Conservation (phyloP, 2,329 filamentous ascomycete genomes). For the Zymoseptoria ardabiliae region DNA sequence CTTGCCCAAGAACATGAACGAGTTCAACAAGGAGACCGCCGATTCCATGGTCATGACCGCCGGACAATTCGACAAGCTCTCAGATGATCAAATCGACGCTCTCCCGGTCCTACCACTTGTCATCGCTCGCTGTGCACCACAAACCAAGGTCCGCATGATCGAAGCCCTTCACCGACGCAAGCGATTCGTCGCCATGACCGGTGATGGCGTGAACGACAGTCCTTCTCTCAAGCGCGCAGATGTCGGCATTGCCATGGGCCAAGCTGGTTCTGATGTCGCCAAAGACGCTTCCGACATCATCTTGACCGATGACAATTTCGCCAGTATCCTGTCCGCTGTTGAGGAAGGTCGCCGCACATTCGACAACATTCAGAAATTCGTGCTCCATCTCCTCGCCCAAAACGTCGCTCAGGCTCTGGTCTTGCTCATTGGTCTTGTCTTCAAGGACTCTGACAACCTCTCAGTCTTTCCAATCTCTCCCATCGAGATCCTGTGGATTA, state of each 20-base stretch:
- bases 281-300: slow-evolving; percentile 81
- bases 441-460: slow-evolving; percentile 62
- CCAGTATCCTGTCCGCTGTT: slow-evolving; percentile 73
- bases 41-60: slow-evolving; percentile 66
- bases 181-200: slow-evolving; percentile 78
- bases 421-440: slow-evolving; percentile 72
- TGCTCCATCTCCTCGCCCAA: slow-evolving; percentile 87
- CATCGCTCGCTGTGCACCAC: slow-evolving; percentile 74
- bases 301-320: slow-evolving; percentile 81
- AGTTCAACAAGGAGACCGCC: slow-evolving; percentile 56
- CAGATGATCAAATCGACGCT: slow-evolving; percentile 65
- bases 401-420: slow-evolving; percentile 83
- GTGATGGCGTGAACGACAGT: slow-evolving; percentile 81
- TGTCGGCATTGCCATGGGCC: slow-evolving; percentile 85
- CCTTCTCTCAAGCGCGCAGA: slow-evolving; percentile 74
- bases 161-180: slow-evolving; percentile 72
- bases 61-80: slow-evolving; percentile 52
- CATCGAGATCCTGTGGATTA: slow-evolving; percentile 82
- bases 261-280: slow-evolving; percentile 73
- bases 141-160: slow-evolving; percentile 87
- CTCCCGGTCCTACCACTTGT: slow-evolving; percentile 71
- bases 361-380: slow-evolving; percentile 83
- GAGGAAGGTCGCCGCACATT: slow-evolving; percentile 80
- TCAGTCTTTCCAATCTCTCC: slow-evolving; percentile 82
- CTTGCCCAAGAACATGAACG: slow-evolving; percentile 53